These are phyloP conservation scores for Ophiostoma piceae DNA, from an alignment of 2,329 filamentous ascomycete genomes.

Conservation along the genomic window DNA sequence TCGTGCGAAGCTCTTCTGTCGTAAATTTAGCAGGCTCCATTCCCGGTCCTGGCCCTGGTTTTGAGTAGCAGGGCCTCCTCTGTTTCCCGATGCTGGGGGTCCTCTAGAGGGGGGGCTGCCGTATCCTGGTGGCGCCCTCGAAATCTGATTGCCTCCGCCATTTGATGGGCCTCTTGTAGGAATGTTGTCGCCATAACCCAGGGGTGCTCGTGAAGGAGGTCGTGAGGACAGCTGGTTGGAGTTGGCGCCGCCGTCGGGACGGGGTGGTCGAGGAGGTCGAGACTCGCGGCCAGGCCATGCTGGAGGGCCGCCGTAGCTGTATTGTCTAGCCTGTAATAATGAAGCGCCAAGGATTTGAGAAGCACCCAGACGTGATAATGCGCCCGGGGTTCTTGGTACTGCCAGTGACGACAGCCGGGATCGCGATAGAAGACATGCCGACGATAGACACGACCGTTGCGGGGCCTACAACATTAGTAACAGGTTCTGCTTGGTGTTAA, in stretches of 20 bases:
- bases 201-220: neutral
- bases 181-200: neutral
- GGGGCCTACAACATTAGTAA: conserved; percentile 13
- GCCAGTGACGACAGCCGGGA: neutral
- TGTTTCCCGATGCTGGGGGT: neutral
- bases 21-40: conserved; percentile 18
- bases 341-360: neutral
- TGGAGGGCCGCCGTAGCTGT: neutral
- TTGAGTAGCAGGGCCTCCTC: neutral
- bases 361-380: neutral
- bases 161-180: neutral
- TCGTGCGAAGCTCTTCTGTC: neutral
- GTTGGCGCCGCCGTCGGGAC: neutral
- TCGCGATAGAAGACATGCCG: conserved; percentile 4
- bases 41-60: neutral
- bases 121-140: neutral
- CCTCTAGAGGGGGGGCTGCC: neutral
- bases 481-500: neutral
- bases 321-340: conserved; percentile 17
- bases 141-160: neutral
- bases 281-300: conserved; percentile 7
- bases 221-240: neutral
- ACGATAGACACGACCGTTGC: conserved; percentile 17
- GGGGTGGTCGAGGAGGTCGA: neutral
- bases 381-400: neutral